These are phyloP conservation scores for Parafenestella ontariensis DNA, from an alignment of 2,329 filamentous ascomycete species.

Conservation along the genomic window DNA sequence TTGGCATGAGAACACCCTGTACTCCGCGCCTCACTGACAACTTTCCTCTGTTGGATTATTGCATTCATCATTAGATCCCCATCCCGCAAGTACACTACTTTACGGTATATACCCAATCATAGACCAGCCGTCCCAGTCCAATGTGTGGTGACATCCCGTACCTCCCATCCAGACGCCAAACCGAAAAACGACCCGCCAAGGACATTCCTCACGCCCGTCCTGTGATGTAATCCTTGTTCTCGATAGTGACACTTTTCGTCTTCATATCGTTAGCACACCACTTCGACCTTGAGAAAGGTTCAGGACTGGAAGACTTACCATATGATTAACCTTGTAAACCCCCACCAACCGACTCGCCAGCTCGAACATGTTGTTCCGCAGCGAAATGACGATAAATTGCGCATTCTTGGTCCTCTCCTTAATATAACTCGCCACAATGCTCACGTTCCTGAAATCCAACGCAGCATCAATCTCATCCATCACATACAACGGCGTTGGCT, in stretches of 20 bases:
- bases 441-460: constrained; percentile 96
- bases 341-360: constrained; percentile 93
- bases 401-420: constrained; percentile 99
- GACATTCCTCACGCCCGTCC: constrained; percentile 20
- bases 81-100: constrained; percentile 7
- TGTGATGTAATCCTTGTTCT: constrained; percentile 57
- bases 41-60: constrained; percentile 5
- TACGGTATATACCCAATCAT: constrained; percentile 10
- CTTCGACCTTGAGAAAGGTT: not conserved
- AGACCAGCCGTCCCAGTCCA: constrained; percentile 1
- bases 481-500: constrained; percentile 95
- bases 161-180: constrained; percentile 9
- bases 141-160: not conserved
- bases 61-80: constrained; percentile 8
- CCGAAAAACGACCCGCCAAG: not conserved
- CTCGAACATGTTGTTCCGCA: constrained; percentile 99
- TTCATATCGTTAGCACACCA: constrained; percentile 34
- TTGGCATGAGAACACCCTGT: too few relatives aligned
- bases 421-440: constrained; percentile 98
- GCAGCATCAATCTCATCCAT: constrained; percentile 99
- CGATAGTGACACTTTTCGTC: constrained; percentile 62
- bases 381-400: constrained; percentile 97
- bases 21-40: too few relatives aligned
- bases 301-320: constrained; percentile 58
- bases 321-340: constrained; percentile 99